phyloP scores from a whole-genome alignment of 345 rosid genomes.

The Eucalyptus grandis region DNA sequence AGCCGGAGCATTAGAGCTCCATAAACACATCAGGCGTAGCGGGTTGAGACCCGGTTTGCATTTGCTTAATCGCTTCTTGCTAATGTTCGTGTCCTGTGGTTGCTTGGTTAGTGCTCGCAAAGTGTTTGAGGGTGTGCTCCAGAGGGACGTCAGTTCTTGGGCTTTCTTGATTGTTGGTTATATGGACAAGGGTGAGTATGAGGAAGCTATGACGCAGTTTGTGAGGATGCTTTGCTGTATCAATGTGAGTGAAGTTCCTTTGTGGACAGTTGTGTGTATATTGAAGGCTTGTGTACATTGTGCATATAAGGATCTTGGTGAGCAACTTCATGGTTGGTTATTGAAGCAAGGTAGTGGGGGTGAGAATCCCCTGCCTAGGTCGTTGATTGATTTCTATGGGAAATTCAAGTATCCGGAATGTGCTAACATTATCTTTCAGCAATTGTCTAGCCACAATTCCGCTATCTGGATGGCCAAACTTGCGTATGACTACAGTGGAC shows the following conservation, averaged over 20 bases:
- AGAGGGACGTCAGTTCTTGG: constrained; percentile 43
- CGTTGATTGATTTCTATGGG: constrained; percentile 49
- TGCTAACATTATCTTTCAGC: constrained; percentile 24
- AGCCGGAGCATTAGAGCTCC: constrained; percentile 25
- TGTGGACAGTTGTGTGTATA: constrained; percentile 26
- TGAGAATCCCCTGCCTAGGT: constrained; percentile 16
- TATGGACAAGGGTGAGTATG: constrained; percentile 16
- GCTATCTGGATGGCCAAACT: constrained; percentile 45
- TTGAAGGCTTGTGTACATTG: constrained; percentile 39
- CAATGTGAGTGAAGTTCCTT: not conserved
- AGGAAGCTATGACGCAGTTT: constrained; percentile 31
- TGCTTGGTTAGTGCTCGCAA: constrained; percentile 28
- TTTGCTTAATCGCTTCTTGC: constrained; percentile 20
- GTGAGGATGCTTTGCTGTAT: constrained; percentile 12
- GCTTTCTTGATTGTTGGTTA: constrained; percentile 35
- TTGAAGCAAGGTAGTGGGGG: constrained; percentile 32
- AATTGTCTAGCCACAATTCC: constrained; percentile 10
- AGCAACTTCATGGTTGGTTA: constrained; percentile 51
- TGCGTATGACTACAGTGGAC: constrained; percentile 35
- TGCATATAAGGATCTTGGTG: constrained; percentile 38
- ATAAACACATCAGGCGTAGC: constrained; percentile 15
- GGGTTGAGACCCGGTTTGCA: constrained; percentile 7
- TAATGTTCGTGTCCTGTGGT: constrained; percentile 33
- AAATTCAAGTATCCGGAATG: constrained; percentile 22
- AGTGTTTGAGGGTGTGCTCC: constrained; percentile 54